These are phyloP conservation scores for Ormosia semicastrata DNA, from an alignment of 306 rosid species.

Conservation along the genomic window DNA sequence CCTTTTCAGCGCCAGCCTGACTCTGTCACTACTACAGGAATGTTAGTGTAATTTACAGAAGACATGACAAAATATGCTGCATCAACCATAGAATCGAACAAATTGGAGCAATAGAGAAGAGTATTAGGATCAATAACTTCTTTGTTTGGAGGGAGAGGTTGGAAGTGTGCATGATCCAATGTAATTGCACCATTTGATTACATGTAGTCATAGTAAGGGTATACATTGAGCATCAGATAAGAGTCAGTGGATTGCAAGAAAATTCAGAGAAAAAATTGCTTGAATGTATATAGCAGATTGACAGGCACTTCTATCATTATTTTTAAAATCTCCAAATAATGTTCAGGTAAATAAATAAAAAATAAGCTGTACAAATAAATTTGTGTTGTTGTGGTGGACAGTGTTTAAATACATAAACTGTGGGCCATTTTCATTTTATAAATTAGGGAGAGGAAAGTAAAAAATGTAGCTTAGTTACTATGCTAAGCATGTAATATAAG, in stretches of 20 bases:
- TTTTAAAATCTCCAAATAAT: too few relatives aligned
- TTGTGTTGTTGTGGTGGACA: too few relatives aligned
- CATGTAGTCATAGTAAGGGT: slow-evolving; percentile 86
- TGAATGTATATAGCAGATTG: too few relatives aligned
- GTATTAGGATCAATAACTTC: slow-evolving; percentile 87
- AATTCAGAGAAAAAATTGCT: neutral
- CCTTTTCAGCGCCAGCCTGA: slow-evolving; percentile 90
- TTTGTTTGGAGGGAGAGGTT: slow-evolving; percentile 68
- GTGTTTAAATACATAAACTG: too few relatives aligned
- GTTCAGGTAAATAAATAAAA: too few relatives aligned
- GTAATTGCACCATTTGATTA: slow-evolving; percentile 79
- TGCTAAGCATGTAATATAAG: too few relatives aligned
- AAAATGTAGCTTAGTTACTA: too few relatives aligned
- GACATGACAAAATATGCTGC: slow-evolving; percentile 80
- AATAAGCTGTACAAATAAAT: too few relatives aligned
- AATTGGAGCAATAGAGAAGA: slow-evolving; percentile 75
- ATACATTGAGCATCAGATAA: slow-evolving; percentile 70
- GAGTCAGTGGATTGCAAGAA: slow-evolving; percentile 77
- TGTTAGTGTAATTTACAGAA: slow-evolving; percentile 65
- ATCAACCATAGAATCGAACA: slow-evolving; percentile 79
- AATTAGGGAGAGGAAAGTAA: too few relatives aligned
- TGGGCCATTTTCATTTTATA: too few relatives aligned
- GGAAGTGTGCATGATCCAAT: slow-evolving; percentile 71
- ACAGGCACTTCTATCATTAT: too few relatives aligned
- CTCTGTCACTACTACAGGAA: slow-evolving; percentile 74